Evolutionary conservation across 2,329 filamentous ascomycete species (phyloP), one percentile per base, ranked within the genome.

Genomic region (Nothomitra cinnamomea): DNA sequence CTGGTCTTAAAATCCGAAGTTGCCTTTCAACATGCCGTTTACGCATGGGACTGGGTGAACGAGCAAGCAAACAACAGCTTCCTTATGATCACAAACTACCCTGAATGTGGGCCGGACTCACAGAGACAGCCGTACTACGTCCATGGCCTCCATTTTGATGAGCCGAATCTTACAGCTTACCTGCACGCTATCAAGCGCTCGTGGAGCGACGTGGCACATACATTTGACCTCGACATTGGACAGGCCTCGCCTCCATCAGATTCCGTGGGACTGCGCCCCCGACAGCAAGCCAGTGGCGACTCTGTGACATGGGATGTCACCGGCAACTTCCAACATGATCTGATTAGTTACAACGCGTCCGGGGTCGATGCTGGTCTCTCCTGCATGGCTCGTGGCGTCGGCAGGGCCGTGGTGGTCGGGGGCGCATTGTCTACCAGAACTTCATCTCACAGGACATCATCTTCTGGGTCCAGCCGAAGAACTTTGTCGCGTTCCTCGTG

Each of bases 1-100:
- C 58, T 61, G 19, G 54, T 56, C 36, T 61, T 61, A 48, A 57
- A 54, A 22, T 53, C 59, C 28, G 51, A 60, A 2, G 52, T 52
- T 2, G 52, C 57, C 2, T 61, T 61, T 41, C 54, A 55, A 1
- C 59, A 59, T 32, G 60, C 60, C 5, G 48, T 58, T 35, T 41
- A 53, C 17, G 52, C 55, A 4, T 62, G 60, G 60, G 54, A 60
- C 40, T 62, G 60, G 60, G 60, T 61, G 40, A 60, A 60, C 32
- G 40, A 56, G 17, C 55, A 55, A 22, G 56, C 52, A 24, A 57
- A 60, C 51, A 41, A 57, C 36, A 53, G 55, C 5, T 61, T 61
- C 54, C 53, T 61, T 49, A 58, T 61, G 53, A 58, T 61, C 25
- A 55, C 59, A 12, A 58, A 57, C 25, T 51, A 55, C 38, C 55